phyloP scores from a whole-genome alignment of 2,329 filamentous ascomycete species.

The Aphanoascus verrucosus region DNA sequence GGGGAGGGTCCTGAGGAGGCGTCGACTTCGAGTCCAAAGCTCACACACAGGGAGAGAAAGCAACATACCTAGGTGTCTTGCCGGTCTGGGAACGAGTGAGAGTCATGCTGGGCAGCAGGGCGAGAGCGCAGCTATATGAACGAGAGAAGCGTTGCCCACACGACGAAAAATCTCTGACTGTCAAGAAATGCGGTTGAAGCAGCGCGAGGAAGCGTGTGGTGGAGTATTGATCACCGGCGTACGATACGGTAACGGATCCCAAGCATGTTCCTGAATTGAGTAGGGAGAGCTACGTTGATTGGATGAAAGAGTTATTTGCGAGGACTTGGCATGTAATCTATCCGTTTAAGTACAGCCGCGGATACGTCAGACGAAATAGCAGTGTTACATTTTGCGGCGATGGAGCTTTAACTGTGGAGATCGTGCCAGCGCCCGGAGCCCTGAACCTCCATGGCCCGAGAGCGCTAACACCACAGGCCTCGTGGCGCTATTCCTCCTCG shows the following conservation, averaged over 20 bases:
- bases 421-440: not conserved
- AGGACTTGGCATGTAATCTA: too few species aligned
- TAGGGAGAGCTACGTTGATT: too few species aligned
- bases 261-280: too few species aligned
- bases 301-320: too few species aligned
- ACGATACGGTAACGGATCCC: too few species aligned
- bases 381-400: too few species aligned
- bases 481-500: not conserved
- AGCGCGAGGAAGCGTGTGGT: too few species aligned
- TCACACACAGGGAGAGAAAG: not conserved
- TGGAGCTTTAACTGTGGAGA: too few species aligned
- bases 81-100: constrained; percentile 43
- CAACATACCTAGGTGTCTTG: constrained; percentile 41
- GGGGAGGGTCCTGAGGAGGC: too few species aligned
- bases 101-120: constrained; percentile 27
- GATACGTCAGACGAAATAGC: not conserved
- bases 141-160: constrained; percentile 10
- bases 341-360: not conserved
- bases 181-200: too few species aligned
- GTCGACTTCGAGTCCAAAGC: too few species aligned
- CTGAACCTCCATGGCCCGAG: not conserved
- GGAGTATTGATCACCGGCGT: not conserved
- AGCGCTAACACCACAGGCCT: not conserved
- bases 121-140: not conserved
- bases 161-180: too few species aligned